Evolutionary conservation across 805 yeast species (phyloP), one percentile per base, ranked within the genome.

Genomic region (Kuraishia piskuri): DNA sequence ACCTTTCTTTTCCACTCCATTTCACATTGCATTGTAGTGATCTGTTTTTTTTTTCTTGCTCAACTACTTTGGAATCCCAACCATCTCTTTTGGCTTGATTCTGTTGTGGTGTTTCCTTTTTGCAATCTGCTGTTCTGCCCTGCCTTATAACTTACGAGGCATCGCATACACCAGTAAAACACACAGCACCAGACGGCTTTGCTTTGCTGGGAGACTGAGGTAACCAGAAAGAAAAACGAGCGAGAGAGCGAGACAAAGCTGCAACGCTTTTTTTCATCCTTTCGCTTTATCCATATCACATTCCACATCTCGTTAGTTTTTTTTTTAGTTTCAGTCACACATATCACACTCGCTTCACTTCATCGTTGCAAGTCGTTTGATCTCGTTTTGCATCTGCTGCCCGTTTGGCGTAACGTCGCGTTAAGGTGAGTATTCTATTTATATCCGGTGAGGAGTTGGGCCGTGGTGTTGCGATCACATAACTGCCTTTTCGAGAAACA

Each of bases 351-450:
- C 40, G 40, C 17, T 31, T 31, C 23, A 23, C 48, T 47, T 14
- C 14, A 22, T 26, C 19, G 14, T 47, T 19, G 31, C 45, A 14
- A 22, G 22, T 53, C 20, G 51, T 23, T 53, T 48, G 53, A 46
- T 20, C 26, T 53, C 48, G 25, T 25, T 14, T 55, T 49, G 45
- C 22, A 19, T 24, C 46, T 36, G 36, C 20, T 46, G 20, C 25
- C 48, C 44, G 14, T 54, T 47, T 31, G 40, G 40, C 40, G 40
- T 31, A 31, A 31, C 40, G 40, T 31, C 40, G 40, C 40, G 40
- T 31, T 31, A 31, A 31, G 40, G 40, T 31, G 40, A 31, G 40
- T 31, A 31, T 6, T 31, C 40, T 31, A 31, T 31, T 31, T 31
- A 31, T 31, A 31, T 12, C 40, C 40, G 14, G 17, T 3, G 17